Evolutionary conservation across 2,329 filamentous ascomycete species (phyloP).

Genomic region (Thermothelomyces thermophilus): DNA sequence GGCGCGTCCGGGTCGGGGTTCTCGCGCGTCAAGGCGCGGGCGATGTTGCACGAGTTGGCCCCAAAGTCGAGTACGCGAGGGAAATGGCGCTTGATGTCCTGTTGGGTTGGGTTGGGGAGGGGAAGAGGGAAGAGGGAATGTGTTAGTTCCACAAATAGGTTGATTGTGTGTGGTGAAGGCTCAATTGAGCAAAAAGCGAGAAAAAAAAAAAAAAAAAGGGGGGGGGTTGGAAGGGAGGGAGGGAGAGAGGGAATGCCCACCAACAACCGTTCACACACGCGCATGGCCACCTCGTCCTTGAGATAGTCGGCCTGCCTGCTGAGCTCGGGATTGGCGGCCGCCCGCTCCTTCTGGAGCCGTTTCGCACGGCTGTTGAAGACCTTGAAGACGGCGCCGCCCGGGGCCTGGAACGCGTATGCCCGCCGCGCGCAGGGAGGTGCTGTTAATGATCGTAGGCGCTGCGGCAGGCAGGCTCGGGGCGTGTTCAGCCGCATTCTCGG

Average conservation of each 20-base stretch:
- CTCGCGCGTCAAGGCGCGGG: slow-evolving; percentile 66
- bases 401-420: slow-evolving; percentile 69
- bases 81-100: slow-evolving; percentile 91
- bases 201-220: no score
- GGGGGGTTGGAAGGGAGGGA: background rate
- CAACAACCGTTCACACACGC: slow-evolving; percentile 78
- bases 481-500: slow-evolving; percentile 24
- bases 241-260: no score
- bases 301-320: slow-evolving; percentile 86
- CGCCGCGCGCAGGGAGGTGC: slow-evolving; percentile 32
- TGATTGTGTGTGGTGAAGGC: no score
- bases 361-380: slow-evolving; percentile 88
- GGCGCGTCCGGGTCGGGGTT: slow-evolving; percentile 59
- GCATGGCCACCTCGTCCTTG: slow-evolving; percentile 80
- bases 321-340: slow-evolving; percentile 60
- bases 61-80: slow-evolving; percentile 83
- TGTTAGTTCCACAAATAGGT: no score
- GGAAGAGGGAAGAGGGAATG: background rate
- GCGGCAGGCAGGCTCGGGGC: slow-evolving; percentile 18
- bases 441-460: background rate
- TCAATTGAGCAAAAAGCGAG: no score
- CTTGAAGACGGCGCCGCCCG: slow-evolving; percentile 71
- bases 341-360: slow-evolving; percentile 85
- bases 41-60: slow-evolving; percentile 92
- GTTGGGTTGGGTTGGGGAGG: background rate